phyloP scores from a whole-genome alignment of 1,139 yeast genomes.

The Pichia norvegensis region DNA sequence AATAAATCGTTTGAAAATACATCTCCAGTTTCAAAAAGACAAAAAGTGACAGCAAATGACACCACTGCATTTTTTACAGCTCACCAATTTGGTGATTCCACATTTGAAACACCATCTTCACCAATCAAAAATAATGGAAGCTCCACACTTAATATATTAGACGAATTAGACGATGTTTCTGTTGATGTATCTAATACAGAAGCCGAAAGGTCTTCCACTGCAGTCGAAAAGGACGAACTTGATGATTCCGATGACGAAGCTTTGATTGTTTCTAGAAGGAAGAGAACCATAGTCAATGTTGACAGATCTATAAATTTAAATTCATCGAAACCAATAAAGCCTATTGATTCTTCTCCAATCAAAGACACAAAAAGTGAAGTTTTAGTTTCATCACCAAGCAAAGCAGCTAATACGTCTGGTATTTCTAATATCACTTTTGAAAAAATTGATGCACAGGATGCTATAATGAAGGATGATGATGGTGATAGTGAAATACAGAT shows the following conservation, averaged over 20 bases:
- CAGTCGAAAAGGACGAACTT: slow-evolving; percentile 19
- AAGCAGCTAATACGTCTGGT: slow-evolving; percentile 17
- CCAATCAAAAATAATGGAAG: slow-evolving; percentile 16
- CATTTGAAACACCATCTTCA: slow-evolving; percentile 25
- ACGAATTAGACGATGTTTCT: slow-evolving; percentile 10
- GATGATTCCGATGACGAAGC: slow-evolving; percentile 22
- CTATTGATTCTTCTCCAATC: slow-evolving; percentile 23
- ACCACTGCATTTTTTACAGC: slow-evolving; percentile 20
- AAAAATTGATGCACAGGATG: slow-evolving; percentile 41
- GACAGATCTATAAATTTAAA: slow-evolving; percentile 26
- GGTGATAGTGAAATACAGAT: slow-evolving; percentile 43
- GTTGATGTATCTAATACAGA: slow-evolving; percentile 9
- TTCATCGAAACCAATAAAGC: slow-evolving; percentile 17
- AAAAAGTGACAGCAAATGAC: slow-evolving; percentile 16
- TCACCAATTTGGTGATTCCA: slow-evolving; percentile 15
- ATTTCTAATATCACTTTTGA: slow-evolving; percentile 27
- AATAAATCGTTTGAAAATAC: slow-evolving; percentile 8
- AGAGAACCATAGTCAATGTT: slow-evolving; percentile 34
- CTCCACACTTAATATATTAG: slow-evolving; percentile 10
- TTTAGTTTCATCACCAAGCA: slow-evolving; percentile 23
- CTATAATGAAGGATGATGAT: slow-evolving; percentile 33
- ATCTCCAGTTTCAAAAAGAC: slow-evolving; percentile 16
- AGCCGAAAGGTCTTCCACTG: neutral
- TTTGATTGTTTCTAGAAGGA: slow-evolving; percentile 46
- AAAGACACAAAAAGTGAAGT: slow-evolving; percentile 12